Percentiles rank a stretch among this genome's conserved stretches.
Evolutionary conservation across 2,329 filamentous ascomycete genomes (phyloP).

Genomic region (Fusarium haematococcum): DNA sequence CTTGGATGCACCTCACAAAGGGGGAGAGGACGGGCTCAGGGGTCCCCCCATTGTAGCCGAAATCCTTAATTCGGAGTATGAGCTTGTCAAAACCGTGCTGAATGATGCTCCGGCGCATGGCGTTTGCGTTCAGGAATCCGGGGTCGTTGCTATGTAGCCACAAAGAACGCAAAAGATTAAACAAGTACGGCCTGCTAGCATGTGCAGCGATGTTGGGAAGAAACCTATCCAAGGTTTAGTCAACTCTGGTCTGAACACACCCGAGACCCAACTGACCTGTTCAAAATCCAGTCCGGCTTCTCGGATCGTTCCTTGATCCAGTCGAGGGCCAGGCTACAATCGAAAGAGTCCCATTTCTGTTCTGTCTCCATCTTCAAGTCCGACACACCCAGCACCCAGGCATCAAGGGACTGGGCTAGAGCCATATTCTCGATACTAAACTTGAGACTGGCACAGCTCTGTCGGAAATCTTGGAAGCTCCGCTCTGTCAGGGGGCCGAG

Average conservation of each 20-base stretch:
- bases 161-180: slow-evolving; percentile 3
- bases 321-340: neutral
- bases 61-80: neutral
- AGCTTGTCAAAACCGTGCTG: slow-evolving; percentile 4
- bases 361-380: slow-evolving; percentile 6
- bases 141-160: neutral
- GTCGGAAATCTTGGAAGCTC: neutral
- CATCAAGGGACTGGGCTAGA: slow-evolving; percentile 1
- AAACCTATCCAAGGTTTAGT: neutral
- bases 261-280: neutral
- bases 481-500: neutral
- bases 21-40: neutral
- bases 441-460: neutral
- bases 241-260: neutral
- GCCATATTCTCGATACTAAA: neutral
- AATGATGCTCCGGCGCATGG: slow-evolving; percentile 11
- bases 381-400: neutral
- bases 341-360: neutral
- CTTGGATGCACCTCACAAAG: slow-evolving; percentile 10
- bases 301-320: neutral
- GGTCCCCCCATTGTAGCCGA: neutral
- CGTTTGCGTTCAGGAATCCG: neutral
- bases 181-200: neutral
- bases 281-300: slow-evolving; percentile 1
- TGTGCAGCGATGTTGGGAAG: slow-evolving; percentile 6